Base-by-base conservation (phyloP, 2,329 filamentous ascomycete genomes). In the Colletotrichum sidae region DNA sequence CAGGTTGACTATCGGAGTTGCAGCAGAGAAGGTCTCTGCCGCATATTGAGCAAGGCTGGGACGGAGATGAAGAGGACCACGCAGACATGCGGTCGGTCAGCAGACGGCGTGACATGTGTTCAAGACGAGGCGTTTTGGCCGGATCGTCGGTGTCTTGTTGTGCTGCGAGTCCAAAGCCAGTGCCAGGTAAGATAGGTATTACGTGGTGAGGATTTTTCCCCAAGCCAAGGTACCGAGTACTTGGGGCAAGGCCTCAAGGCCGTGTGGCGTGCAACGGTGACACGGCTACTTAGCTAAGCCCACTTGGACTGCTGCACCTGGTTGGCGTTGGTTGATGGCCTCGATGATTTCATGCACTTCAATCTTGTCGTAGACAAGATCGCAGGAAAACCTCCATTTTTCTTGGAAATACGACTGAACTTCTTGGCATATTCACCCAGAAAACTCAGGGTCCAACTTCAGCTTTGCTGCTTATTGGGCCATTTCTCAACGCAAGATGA, bases 21-120 rank as follows among this genome's bases (percentile, higher is more conserved):
- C 84, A 81, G 84, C 82, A 84, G 86, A 86, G 84, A 76, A 72
- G 70, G 74, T 78, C 82, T 85, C 85, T 83, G 81, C 86, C 81
- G 83, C 87, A 89, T 88, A 72, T 76, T 82, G 78, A 71, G 69
- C 71, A 72, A 64, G 61, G 67, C 62, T 60, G 53, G 45, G 55
- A 66, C 56, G 53, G 47, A 56, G 65, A 55, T 39, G 61, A 67
- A 50, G 56, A 51, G 35, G 67, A 70, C 60, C 47, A 67, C 55
- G 55, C 57, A 63, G 55, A 68, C 60, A 67, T 65, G 62, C 55
- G 65, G 65, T 64, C 60, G 67, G 67, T 63, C 59, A 67, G 64
- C 59, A 67, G 59, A 46, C 52, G 60, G 64, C 56, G 45, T 67
- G 64, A 60, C 54, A 68, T 58, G 59, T 64, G 64, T 56, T 60